Evolutionary conservation across 495 filamentous ascomycete genomes (phyloP), one percentile per base, ranked within the genome.

Genomic region (Lentithecium fluviatile): DNA sequence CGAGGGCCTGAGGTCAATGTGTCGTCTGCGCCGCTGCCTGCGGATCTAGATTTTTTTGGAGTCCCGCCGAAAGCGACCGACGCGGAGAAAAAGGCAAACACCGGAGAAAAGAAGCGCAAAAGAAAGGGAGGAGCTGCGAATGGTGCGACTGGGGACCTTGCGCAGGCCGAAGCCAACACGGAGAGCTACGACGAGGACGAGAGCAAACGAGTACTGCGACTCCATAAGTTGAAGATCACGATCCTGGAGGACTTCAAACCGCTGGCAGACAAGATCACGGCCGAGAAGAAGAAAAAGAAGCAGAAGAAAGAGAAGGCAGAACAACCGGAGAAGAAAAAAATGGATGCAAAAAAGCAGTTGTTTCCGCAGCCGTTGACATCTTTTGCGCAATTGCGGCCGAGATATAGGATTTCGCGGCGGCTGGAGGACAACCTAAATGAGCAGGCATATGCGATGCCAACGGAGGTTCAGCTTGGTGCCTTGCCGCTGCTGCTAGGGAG

Each of bases 401-500:
- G 74, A 21, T 96, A 93, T 72, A 82, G 80, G 25, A 82, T 96
- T 19, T 86, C 87, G 1, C 76, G 77, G 20, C 78, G 85, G 26
- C 73, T 99, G 42, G 84, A 83, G 10, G 83, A 85, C 54, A 99
- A 97, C 66, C 75, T 99, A n/a, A 75, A 79, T 13, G 79, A 81
- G 13, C 90, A 97, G 75, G 91, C 89, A 11, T 97, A 95, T 70
- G 81, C 78, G 3, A 78, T 88, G 56, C 92, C 94, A 25, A 99
- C 93, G 2, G 91, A 97, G 75, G 91, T 99, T 20, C 94, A 99
- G 67, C 82, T 97, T 69, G 91, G 83, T 15, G 85, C 84, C 59
- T 73, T 97, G 58, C 95, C 94, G 32, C 71, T 97, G 36, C 73
- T 97, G 43, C 74, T 97, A 38, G 78, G 74, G 29, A 76, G 77